Conservation (phyloP, 345 rosid genomes). For the Lepidium sativum region DNA sequence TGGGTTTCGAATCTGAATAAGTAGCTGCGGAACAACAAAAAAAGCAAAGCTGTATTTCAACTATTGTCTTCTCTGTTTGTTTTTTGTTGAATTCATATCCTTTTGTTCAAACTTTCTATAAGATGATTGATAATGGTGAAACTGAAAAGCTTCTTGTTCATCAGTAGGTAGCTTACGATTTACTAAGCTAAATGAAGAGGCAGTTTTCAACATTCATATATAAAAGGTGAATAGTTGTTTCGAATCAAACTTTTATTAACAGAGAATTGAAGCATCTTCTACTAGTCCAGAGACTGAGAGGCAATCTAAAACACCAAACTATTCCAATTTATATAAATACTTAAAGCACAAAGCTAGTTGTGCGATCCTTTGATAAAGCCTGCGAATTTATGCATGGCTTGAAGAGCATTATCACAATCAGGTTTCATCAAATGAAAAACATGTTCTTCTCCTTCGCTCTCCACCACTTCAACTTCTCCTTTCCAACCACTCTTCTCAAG, state of each 20-base stretch:
- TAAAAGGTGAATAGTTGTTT: not conserved
- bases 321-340: not conserved
- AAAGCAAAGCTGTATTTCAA: constrained; percentile 11
- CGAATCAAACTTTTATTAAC: not conserved
- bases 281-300: not conserved
- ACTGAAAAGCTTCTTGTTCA: not conserved
- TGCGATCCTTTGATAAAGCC: constrained; percentile 17
- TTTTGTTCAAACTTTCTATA: constrained; percentile 1
- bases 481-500: constrained; percentile 38
- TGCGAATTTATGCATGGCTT: constrained; percentile 15
- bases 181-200: not conserved
- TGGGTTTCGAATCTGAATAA: constrained; percentile 5
- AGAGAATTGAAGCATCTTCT: not conserved
- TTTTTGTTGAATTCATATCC: not conserved
- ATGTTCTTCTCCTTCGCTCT: constrained; percentile 40
- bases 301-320: not conserved
- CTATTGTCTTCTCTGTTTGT: constrained; percentile 13
- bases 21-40: constrained; percentile 25
- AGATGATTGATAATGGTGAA: constrained; percentile 26
- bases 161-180: not conserved
- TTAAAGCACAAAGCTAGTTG: not conserved
- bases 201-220: not conserved
- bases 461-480: constrained; percentile 32
- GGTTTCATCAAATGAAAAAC: constrained; percentile 38
- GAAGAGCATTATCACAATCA: constrained; percentile 24